phyloP scores from a whole-genome alignment of 2,329 filamentous ascomycete genomes.

The Sclerotinia spermophila region DNA sequence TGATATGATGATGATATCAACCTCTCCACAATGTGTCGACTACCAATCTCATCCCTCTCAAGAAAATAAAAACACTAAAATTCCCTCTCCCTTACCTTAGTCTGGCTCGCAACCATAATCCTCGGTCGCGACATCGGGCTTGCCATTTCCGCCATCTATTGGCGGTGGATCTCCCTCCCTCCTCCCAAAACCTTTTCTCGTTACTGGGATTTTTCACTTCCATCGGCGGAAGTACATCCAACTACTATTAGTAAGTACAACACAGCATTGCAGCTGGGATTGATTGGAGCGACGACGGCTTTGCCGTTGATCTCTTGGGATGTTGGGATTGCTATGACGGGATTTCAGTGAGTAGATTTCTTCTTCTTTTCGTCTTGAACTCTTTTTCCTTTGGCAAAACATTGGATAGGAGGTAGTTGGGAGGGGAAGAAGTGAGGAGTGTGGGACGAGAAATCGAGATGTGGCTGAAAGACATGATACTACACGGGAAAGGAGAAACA shows the following conservation, averaged over 20 bases:
- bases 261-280: slow-evolving; percentile 82
- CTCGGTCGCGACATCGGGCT: slow-evolving; percentile 83
- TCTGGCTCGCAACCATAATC: slow-evolving; percentile 87
- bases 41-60: not conserved
- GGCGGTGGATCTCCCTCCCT: slow-evolving; percentile 90
- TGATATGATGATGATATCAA: not conserved
- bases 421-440: not conserved
- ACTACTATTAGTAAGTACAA: slow-evolving; percentile 88
- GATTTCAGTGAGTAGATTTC: slow-evolving; percentile 57
- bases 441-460: not conserved
- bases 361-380: not conserved
- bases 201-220: slow-evolving; percentile 97
- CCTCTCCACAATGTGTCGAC: not conserved
- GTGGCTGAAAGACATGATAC: not conserved
- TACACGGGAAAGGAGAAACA: too few relatives aligned
- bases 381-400: not conserved
- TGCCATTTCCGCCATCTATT: slow-evolving; percentile 85
- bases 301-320: slow-evolving; percentile 68
- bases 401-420: not conserved
- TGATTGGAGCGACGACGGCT: slow-evolving; percentile 81
- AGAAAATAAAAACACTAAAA: not conserved
- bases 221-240: slow-evolving; percentile 77
- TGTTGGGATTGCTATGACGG: slow-evolving; percentile 52
- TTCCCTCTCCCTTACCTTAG: slow-evolving; percentile 40
- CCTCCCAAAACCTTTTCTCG: slow-evolving; percentile 86